Percentiles rank a stretch among this genome's conserved stretches.
These are phyloP conservation scores for Zangia roseola DNA, from an alignment of 768 basidiomycete species.

Conservation along the genomic window DNA sequence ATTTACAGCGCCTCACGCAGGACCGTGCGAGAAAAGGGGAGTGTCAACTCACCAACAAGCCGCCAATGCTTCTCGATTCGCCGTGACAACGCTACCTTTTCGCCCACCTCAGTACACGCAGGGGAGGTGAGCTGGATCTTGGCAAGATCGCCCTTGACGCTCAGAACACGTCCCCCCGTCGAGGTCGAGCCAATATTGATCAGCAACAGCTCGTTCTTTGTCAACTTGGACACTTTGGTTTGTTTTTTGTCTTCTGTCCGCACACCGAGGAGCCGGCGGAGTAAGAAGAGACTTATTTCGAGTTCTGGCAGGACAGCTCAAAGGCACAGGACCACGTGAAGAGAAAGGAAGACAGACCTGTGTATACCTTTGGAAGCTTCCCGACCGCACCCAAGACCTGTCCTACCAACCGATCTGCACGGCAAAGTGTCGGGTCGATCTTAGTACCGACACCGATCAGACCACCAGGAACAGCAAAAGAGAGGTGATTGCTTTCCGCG, in stretches of 20 bases:
- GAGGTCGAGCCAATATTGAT: conserved; percentile 99
- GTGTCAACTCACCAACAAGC: conserved; percentile 84
- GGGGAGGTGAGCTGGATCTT: conserved; percentile 93
- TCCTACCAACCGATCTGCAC: conserved; percentile 95
- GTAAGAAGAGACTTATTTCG: conserved; percentile 91
- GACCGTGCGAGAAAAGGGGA: not conserved
- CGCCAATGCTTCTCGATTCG: conserved; percentile 99
- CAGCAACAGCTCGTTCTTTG: conserved; percentile 87
- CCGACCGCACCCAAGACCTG: conserved; percentile 96
- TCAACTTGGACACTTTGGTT: conserved; percentile 90
- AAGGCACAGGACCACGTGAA: no score
- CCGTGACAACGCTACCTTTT: conserved; percentile 94
- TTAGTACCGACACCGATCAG: conserved; percentile 97
- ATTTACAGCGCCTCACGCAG: not conserved
- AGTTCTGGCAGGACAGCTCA: conserved; percentile 52
- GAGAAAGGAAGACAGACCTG: conserved; percentile 44
- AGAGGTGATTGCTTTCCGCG: conserved; percentile 91
- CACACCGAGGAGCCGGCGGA: conserved; percentile 94
- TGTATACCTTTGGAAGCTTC: conserved; percentile 90
- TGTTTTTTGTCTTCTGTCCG: conserved; percentile 99
- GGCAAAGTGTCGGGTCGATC: conserved; percentile 94
- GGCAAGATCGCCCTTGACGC: conserved; percentile 92
- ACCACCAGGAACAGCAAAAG: conserved; percentile 96
- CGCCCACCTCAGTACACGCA: conserved; percentile 93
- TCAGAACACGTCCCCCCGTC: conserved; percentile 92